Conservation (phyloP, 2,329 filamentous ascomycete species). For the Diaporthe destruens region DNA sequence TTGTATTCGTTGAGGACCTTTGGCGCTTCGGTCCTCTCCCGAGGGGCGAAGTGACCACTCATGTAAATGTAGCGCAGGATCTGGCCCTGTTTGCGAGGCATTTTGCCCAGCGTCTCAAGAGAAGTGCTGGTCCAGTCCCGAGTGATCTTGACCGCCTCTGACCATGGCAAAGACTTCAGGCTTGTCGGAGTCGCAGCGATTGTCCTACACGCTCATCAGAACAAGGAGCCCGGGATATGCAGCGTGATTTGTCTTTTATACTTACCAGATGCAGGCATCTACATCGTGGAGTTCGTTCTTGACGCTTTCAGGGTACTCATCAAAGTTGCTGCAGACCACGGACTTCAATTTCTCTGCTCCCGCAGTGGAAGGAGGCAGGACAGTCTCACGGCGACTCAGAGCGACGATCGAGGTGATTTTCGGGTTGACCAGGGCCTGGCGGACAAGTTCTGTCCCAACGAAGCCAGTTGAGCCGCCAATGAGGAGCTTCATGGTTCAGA, state of each 20-base stretch:
- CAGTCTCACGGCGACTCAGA: background rate
- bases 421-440: background rate
- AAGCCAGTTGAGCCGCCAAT: background rate
- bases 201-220: background rate
- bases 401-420: background rate
- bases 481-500: background rate
- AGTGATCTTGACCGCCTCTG: background rate
- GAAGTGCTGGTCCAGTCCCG: background rate
- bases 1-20: background rate
- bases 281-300: background rate
- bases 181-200: background rate
- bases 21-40: background rate
- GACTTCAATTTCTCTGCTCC: background rate
- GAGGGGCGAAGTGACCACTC: background rate
- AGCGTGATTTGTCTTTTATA: background rate
- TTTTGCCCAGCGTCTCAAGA: background rate
- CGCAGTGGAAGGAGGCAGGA: background rate
- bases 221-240: background rate
- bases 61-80: background rate
- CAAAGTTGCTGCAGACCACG: background rate
- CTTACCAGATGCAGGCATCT: background rate
- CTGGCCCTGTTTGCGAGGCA: background rate
- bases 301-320: background rate
- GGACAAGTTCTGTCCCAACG: background rate
- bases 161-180: background rate